Base-by-base conservation (phyloP, 192 early-diverging fungal species). In the Diversispora eburnea region DNA sequence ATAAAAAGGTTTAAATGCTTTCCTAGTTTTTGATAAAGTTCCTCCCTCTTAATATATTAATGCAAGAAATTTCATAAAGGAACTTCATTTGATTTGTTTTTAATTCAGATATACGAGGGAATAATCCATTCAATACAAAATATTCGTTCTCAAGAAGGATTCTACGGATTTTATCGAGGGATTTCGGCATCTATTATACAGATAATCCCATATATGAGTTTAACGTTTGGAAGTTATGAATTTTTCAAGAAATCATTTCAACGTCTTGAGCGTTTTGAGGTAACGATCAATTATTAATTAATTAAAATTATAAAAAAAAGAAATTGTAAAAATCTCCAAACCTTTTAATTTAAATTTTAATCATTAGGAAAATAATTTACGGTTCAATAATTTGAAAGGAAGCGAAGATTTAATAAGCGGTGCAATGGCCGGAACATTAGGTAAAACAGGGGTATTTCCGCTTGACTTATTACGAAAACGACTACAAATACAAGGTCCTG, bases 121-220 rank as follows among this genome's bases (percentile, higher is more conserved):
- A 72, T 97, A 3, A 22, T 82, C 0, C 83, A 85, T 7, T 93
- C 94, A 8, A 72, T 94, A 0, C 48, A 67, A 10, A 78, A 88
- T 63, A 97, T 98, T 66, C 70, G 78, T 39, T 47, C 63, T 3
- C 82, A 88, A 33, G 95, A 98, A 59, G 96, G 96, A 0, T 25
- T 93, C 1, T 67, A 68, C 0, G 96, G 96, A 8, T 93, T 96
- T 57, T 98, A 97, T 74, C 83, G 90, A 51, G 96, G 96, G 0
- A 76, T 96, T 54, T 80, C 87, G 54, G 90, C 96, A 6, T 86
- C 94, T 3, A 78, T 93, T 33, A 77, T 92, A 13, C 93, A 95
- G 80, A 95, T 99, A 42, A 91, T 94, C 78, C 97, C 97, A 15
- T 95, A 96, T 67, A 97, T 97, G 93, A 94, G 95, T 15, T 82